Evolutionary conservation across 306 rosid species (phyloP), one percentile per base, ranked within the genome.

Genomic region (Argentina anserina): DNA sequence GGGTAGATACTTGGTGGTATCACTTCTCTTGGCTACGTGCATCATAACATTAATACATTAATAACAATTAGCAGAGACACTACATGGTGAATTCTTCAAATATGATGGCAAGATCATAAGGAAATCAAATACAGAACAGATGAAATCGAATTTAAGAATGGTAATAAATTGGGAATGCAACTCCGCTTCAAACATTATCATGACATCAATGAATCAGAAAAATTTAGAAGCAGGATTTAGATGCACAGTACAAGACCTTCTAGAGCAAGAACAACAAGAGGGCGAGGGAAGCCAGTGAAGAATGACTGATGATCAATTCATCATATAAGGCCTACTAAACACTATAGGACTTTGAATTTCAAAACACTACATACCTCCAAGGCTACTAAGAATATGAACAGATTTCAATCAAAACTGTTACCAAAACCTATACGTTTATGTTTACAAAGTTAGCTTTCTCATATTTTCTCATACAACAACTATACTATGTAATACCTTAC

Each of bases 401-500:
- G 62, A 28, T 17, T 31, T 63, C 67, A 37, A 43, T 70, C 69
- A 52, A 67, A 74, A 71, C 17, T 49, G 15, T 55, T 53, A 40
- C 3, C 80, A 68, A 55, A 69, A 55, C 68, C 60, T 69, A 31
- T 68, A 71, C 66, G 40, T 73, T 66, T 31, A 72, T 61, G 71
- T 71, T 41, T 78, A 80, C 79, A 78, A 52, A 21, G 55, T 42
- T 50, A 49, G 58, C 61, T 43, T 58, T 71, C 40, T 56, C 7
- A 13, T 46, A 39, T 61, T 45, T 70, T 28, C 74, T 34, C 29
- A 29, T 29, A 29, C 6, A 2, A n/a, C 3, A 59, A 59, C 36
- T 70, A 23, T 70, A 52, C 64, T 52, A n/a, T 25, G 37, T 25
- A 36, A 26, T 55, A 55, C 40, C 2, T 20, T 6, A 45, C 15